These are phyloP conservation scores for Tylopilus cervinicoccineus DNA, from an alignment of 768 basidiomycete species.

Conservation along the genomic window DNA sequence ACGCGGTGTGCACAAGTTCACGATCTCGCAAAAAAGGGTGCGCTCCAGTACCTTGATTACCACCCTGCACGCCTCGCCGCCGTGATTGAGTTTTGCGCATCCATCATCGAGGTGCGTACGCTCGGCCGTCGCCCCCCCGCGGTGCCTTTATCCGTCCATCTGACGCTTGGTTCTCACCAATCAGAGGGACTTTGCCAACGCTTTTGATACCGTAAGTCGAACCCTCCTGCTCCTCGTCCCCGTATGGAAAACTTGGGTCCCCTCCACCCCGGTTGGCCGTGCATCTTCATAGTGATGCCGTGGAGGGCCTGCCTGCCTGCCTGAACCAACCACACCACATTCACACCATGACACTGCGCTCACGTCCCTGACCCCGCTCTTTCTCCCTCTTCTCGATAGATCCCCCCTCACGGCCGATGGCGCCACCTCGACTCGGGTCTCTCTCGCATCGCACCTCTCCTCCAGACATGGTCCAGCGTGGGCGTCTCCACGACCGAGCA, in stretches of 20 bases:
- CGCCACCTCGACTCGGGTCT: slow-evolving; percentile 74
- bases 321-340: neutral
- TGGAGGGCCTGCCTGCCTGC: neutral
- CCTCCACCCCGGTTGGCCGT: neutral
- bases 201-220: slow-evolving; percentile 55
- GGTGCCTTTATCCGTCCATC: neutral
- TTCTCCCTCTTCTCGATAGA: slow-evolving; percentile 42
- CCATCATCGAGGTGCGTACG: slow-evolving; percentile 75
- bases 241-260: neutral
- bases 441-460: slow-evolving; percentile 58
- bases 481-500: slow-evolving; percentile 50
- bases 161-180: neutral
- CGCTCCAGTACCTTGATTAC: slow-evolving; percentile 84
- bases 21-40: slow-evolving; percentile 67
- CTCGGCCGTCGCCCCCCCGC: neutral
- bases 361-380: neutral
- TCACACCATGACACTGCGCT: neutral
- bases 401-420: slow-evolving; percentile 88
- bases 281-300: neutral
- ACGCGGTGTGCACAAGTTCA: slow-evolving; percentile 79
- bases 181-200: slow-evolving; percentile 76
- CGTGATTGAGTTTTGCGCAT: slow-evolving; percentile 70
- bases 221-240: neutral
- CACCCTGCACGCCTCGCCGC: slow-evolving; percentile 68
- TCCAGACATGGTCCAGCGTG: slow-evolving; percentile 50